Evolutionary conservation across 768 basidiomycete genomes (phyloP).

Genomic region (Polyporus arcularius): DNA sequence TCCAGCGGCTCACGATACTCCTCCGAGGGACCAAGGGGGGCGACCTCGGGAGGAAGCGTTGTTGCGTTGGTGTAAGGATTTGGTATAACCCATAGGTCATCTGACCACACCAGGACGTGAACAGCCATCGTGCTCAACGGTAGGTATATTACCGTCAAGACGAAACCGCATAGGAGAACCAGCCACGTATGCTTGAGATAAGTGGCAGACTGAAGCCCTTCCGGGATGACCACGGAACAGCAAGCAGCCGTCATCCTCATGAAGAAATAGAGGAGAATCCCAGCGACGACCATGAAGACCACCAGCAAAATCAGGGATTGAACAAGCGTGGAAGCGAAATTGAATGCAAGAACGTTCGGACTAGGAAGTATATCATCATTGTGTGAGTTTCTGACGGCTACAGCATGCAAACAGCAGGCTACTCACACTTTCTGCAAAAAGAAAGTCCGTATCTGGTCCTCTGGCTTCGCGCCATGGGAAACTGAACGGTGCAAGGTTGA

Average conservation of each 20-base stretch:
- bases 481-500: constrained; percentile 2
- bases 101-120: constrained; percentile 75
- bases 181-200: constrained; percentile 48
- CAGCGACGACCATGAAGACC: constrained; percentile 56
- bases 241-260: constrained; percentile 49
- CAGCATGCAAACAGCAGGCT: not conserved
- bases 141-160: constrained; percentile 69
- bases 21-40: constrained; percentile 55
- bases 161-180: constrained; percentile 61
- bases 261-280: constrained; percentile 60
- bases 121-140: constrained; percentile 78
- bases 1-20: constrained; percentile 64
- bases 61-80: constrained; percentile 69
- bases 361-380: constrained; percentile 40
- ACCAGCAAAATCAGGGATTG: constrained; percentile 63
- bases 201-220: constrained; percentile 54
- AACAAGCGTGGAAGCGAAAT: constrained; percentile 62
- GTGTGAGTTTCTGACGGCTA: constrained; percentile 3
- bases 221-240: constrained; percentile 49
- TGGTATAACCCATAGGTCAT: constrained; percentile 71
- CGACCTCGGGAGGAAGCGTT: constrained; percentile 46
- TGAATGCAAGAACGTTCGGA: constrained; percentile 74
- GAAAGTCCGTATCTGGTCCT: constrained; percentile 55
- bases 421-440: constrained; percentile 70
- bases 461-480: constrained; percentile 24